Base-by-base conservation (phyloP, 305 asterid genomes). In the Rubia tinctorum region DNA sequence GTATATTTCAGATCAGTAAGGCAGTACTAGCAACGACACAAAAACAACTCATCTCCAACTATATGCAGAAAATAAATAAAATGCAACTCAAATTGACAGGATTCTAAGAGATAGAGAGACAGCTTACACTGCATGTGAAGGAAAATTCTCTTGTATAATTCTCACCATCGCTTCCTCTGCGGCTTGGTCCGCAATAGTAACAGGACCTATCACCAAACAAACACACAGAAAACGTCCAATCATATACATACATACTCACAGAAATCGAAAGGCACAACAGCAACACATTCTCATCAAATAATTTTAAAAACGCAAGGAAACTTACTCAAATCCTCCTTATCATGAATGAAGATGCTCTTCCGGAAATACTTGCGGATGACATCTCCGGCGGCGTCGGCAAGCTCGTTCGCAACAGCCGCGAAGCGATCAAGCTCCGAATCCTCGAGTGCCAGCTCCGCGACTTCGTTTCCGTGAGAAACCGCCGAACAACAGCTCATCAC, bases 111-210 rank as follows among this genome's bases (percentile, higher is more conserved):
- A 14, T 1, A 30, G 15, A 39, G 20, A 30, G 30, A 47, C 18
- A 62, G 82, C 93, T 84, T 76, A 92, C 99, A 92, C 85, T 72
- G 96, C 98, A 83, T 95, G 98, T n/a, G 89, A 82, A 78, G 98
- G 96, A 76, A 92, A 83, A 71, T 77, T 75, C 66, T 83, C 87
- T 73, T 89, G 90, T 70, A 95, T 84, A 66, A 95, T 88, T 58
- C 82, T 82, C 63, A 87, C 90, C 99, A 92, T 95, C 1, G 97
- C 76, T 81, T 92, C 98, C 86, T 95, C 99, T 22, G 98, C 98
- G n/a, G 87, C 92, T 78, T 76, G 91, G 84, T 95, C 98, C 81
- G 96, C 99, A 76, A 95, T 86, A 56, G 98, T 92, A 71, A 95
- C 99, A 14, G 98, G 97, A 85, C 99, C 98, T 95, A 75, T 73